Evolutionary conservation across 768 basidiomycete species (phyloP).

Genomic region (Russula brevipes): DNA sequence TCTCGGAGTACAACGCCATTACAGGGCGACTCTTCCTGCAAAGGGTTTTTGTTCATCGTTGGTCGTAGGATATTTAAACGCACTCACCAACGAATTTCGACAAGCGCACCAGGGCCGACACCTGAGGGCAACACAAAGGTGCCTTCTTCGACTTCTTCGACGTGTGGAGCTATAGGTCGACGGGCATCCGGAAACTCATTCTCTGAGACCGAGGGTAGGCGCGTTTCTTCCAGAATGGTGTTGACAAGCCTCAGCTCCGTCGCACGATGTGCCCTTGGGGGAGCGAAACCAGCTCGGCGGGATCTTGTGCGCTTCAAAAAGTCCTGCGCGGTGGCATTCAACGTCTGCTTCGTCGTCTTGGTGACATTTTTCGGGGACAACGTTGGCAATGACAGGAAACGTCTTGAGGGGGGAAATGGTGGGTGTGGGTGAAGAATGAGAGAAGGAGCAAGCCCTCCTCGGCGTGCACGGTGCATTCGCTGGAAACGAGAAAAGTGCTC

Average conservation of each 20-base stretch:
- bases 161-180: neutral
- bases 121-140: neutral
- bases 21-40: neutral
- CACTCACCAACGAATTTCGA: constrained; percentile 32
- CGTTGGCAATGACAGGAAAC: neutral
- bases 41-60: neutral
- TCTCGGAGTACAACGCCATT: constrained; percentile 6
- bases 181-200: neutral
- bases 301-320: neutral
- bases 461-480: constrained; percentile 14
- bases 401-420: neutral
- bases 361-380: neutral
- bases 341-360: constrained; percentile 1
- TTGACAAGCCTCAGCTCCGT: constrained; percentile 12
- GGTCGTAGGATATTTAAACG: neutral
- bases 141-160: neutral
- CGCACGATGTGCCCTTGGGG: constrained; percentile 6
- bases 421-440: neutral
- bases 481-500: neutral
- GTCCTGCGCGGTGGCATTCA: neutral
- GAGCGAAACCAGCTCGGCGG: neutral
- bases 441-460: constrained; percentile 6
- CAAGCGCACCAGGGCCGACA: constrained; percentile 29
- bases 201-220: neutral
- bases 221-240: constrained; percentile 14